Evolutionary conservation across 768 basidiomycete species (phyloP).

Genomic region (Coprinopsis strossmayeri): DNA sequence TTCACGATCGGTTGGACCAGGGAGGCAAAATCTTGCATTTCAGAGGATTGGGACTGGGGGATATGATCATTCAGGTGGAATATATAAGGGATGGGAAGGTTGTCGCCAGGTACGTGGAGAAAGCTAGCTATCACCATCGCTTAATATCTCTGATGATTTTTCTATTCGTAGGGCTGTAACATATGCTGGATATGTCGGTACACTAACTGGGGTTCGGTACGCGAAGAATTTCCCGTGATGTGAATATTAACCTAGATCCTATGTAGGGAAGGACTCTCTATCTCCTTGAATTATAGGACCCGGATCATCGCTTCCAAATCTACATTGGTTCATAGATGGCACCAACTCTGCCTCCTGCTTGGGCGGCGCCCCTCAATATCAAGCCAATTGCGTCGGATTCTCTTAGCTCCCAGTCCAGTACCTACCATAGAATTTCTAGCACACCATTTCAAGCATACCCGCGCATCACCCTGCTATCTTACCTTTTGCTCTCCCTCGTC

Average conservation of each 20-base stretch:
- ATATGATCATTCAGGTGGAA: conserved; percentile 27
- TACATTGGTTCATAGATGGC: conserved; percentile 19
- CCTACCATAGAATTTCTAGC: conserved; percentile 20
- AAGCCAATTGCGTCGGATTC: conserved; percentile 24
- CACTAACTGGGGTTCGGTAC: conserved; percentile 33
- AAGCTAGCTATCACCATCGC: neutral
- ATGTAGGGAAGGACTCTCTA: conserved; percentile 27
- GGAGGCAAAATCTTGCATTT: conserved; percentile 26
- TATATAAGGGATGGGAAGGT: conserved; percentile 25
- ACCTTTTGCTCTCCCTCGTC: conserved; percentile 27
- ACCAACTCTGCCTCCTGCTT: conserved; percentile 25
- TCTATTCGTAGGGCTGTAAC: conserved; percentile 23
- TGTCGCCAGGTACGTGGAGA: conserved; percentile 23
- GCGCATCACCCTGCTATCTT: conserved; percentile 27
- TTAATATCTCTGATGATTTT: neutral
- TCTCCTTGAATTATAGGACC: conserved; percentile 31
- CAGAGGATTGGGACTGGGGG: conserved; percentile 30
- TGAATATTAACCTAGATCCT: neutral
- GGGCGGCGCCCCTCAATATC: conserved; percentile 26
- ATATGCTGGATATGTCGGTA: conserved; percentile 33
- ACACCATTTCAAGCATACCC: conserved; percentile 14
- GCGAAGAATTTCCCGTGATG: neutral
- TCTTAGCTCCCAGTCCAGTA: conserved; percentile 22
- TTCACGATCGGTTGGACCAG: neutral
- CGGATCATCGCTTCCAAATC: conserved; percentile 17